These are phyloP conservation scores for Lupinus albus DNA, from an alignment of 306 rosid genomes.

Conservation along the genomic window DNA sequence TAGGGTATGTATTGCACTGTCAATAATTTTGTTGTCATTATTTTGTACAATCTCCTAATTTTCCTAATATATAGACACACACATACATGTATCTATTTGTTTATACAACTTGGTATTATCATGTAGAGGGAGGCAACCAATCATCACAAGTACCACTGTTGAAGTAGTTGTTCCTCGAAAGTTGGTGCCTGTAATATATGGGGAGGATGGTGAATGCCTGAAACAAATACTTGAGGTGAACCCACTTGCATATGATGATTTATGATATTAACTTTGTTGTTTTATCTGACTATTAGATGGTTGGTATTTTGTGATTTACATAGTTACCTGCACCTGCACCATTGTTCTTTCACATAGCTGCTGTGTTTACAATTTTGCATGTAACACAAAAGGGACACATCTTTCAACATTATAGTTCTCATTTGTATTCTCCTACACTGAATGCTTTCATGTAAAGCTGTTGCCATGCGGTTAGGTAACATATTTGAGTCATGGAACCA, in stretches of 20 bases:
- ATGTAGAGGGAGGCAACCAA: constrained; percentile 73
- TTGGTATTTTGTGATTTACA: constrained; percentile 19
- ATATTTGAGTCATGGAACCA: no score
- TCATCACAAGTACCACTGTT: constrained; percentile 82
- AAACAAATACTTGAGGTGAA: constrained; percentile 89
- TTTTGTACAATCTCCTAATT: background rate
- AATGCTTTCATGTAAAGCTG: constrained; percentile 7
- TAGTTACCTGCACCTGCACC: background rate
- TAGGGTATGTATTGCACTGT: constrained; percentile 52
- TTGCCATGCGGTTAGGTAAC: no score
- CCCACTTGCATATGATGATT: constrained; percentile 33
- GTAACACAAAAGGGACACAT: constrained; percentile 2
- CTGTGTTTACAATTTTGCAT: background rate
- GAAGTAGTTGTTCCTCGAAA: constrained; percentile 89
- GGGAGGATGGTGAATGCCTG: constrained; percentile 97
- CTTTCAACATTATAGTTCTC: background rate
- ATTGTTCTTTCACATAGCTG: background rate
- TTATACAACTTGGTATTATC: constrained; percentile 29
- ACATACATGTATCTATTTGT: background rate
- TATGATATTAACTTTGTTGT: constrained; percentile 23
- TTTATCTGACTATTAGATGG: constrained; percentile 13
- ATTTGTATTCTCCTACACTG: constrained; percentile 10
- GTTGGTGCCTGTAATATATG: constrained; percentile 74
- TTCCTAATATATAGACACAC: background rate
- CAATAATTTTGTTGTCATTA: constrained; percentile 14